Base-by-base conservation (phyloP, 2,329 filamentous ascomycete genomes). In the Paecilomyces formosus region DNA sequence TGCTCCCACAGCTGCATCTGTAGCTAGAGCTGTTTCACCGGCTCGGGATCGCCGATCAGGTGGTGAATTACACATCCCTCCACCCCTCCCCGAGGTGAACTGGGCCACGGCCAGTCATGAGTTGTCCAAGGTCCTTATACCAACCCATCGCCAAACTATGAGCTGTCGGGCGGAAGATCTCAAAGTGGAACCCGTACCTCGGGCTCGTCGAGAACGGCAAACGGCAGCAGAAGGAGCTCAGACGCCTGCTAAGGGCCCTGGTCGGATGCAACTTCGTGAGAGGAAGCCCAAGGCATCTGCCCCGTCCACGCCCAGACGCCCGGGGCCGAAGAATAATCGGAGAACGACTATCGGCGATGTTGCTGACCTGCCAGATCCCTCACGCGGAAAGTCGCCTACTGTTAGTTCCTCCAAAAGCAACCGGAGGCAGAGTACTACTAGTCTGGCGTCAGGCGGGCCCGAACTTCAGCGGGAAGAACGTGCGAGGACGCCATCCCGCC, bases 31-130 rank as follows among this genome's bases (percentile, higher is more conserved):
- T 11, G 81, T 89, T 0, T 83, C 88, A 53, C 83, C 87, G 1
- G 78, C 85, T 8, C 88, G 85, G 61, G 78, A 89, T 62, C 70
- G 72, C 13, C 72, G 63, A 55, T 70, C 64, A 11, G 65, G 60
- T 55, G 52, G 62, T 1, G 71, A 72, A 11, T 63, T 66, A 2
- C 67, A 67, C 30, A 80, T 84, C 2, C 85, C 86, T 3, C 87
- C 88, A 0, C 89, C 90, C 8, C 84, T 88, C 0, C 91, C 92
- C 2, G 88, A 92, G 52, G 88, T 97, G 0, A 83, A 89, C 51
- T 97, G 93, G 94, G 84, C 87, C 0, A 83, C 88, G 28, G 92
- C 92, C n/a, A 84, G 90, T 0, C 84, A 90, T 65, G 92, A 96
- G 70, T 77, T 97, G 12, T 89, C 86, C 67, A 92, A 90, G 69